Evolutionary conservation across 176 grass and related monocot species (phyloP).

Genomic region (Oryza meridionalis): DNA sequence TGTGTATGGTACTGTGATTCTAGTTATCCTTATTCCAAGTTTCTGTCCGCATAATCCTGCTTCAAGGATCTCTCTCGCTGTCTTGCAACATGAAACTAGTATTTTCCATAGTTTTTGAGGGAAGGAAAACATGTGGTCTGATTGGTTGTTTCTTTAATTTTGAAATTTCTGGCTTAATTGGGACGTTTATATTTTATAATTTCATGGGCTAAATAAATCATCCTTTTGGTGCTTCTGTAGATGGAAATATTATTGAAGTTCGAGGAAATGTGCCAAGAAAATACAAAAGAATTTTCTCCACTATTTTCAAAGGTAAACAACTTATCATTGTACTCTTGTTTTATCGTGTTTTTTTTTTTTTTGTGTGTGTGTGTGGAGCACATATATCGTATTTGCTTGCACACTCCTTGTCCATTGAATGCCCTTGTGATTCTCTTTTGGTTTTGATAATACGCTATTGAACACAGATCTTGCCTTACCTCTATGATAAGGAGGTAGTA

Average conservation of each 20-base stretch:
- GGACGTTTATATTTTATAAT: conserved; percentile 13
- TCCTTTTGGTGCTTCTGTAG: conserved; percentile 49
- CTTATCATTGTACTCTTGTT: neutral
- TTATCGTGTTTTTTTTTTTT: neutral
- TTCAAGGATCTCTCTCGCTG: neutral
- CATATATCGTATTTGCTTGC: neutral
- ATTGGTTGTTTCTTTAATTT: neutral
- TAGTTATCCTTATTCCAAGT: neutral
- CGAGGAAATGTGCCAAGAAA: conserved; percentile 95
- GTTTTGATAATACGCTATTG: conserved; percentile 33
- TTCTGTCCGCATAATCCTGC: neutral
- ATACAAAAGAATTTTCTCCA: conserved; percentile 67
- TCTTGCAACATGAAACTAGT: neutral
- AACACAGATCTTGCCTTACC: conserved; percentile 59
- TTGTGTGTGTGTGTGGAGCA: neutral
- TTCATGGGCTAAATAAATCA: conserved; percentile 20
- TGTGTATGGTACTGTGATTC: conserved; percentile 5
- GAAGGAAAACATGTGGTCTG: conserved; percentile 22
- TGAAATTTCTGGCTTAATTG: conserved; percentile 2
- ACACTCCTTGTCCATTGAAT: neutral
- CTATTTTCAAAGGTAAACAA: conserved; percentile 62
- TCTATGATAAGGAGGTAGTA: conserved; percentile 76
- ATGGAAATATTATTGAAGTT: conserved; percentile 98
- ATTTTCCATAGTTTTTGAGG: neutral
- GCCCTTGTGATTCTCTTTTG: conserved; percentile 22